Evolutionary conservation across 2,329 filamentous ascomycete species (phyloP), one percentile per base, ranked within the genome.

Genomic region (Paradendryphiella salina): DNA sequence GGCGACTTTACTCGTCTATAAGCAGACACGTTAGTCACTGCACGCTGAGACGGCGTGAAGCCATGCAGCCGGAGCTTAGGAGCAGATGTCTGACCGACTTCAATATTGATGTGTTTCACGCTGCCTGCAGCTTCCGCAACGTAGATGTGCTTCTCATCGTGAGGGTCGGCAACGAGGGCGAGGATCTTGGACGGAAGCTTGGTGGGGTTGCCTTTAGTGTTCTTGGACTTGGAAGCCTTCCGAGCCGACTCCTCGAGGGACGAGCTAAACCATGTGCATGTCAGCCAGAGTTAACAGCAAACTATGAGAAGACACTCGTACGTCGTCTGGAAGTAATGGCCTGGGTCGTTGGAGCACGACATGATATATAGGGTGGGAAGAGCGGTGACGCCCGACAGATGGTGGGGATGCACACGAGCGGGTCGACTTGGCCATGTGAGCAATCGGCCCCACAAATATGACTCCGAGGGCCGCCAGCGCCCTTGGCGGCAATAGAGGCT

Each of bases 251-350:
- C 77, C 57, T 74, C 69, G 48, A 80, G 67, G 20, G 82, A 76
- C 37, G 82, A 76, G 52, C 76, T 81, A 57, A 55, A 45, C 32
- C 54, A 52, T 52, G 66, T 69, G 34, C 54, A 52, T 52, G 66
- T 69, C 50, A 57, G 46, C 48, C 32, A 50, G 42, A 45, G 33
- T 47, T 13, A 34, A 29, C 26, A 28, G 28, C 20, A 39, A 35
- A 7, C 9, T 40, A 38, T 32, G 34, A 29, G 37, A 39, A 21
- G 38, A 41, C 35, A 33, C 72, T n/a, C 85, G 75, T 76, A 94
- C 90, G 92, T 88, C 23, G 91, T 95, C 74, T 96, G 89, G 70
- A 97, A 97, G 78, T 95, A 97, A 69, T 94, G 85, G 23, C 88
- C 86, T 43, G 86, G 82, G 67, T 96, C 84, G 42, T 83, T 67